Base-by-base conservation (phyloP, 2,329 filamentous ascomycete genomes). In the Hortaea werneckii region DNA sequence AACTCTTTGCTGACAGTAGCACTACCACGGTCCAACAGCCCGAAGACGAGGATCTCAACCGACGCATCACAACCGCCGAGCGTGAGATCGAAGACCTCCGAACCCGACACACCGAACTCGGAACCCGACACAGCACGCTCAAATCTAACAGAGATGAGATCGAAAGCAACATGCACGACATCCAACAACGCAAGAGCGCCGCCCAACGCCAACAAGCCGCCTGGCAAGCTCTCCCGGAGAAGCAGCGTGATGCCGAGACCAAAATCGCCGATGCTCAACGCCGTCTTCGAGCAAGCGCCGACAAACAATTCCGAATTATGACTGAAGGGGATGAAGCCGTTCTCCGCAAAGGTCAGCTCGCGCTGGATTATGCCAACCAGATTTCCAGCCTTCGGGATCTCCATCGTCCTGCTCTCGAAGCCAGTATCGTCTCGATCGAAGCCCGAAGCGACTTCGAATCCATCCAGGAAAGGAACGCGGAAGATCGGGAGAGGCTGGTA, bases 391-490 rank as follows among this genome's bases (percentile, higher is more conserved):
- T 94, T 39, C 77, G 78, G 10, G 65, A 71, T 41, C 73, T 79
- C 5, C 79, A 85, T 43, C 73, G 82, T 40, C 75, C 76, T 10
- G 67, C 87, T 8, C 65, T 89, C 11, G 80, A 89, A 56, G 79
- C 78, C 1, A 77, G 85, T 53, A 73, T 95, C 39, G 74, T 80
- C 50, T 68, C 77, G 0, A 76, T 94, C 29, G 92, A 98, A 69
- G 89, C 87, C 1, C 65, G 73, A n/a, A 95, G 88, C 0, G 92
- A 98, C 57, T 65, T 84, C 2, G 73, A 79, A 39, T 77, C 77
- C 5, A 71, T 95, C n/a, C 77, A 78, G 55, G 69, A 70, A 11
- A 80, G 81, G 47, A 87, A 87, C 54, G 56, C 64, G 6, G 71
- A 78, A 41, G 78, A 87, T 47, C 71, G 74, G 45, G 59, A 70